Base-by-base conservation (phyloP, 495 filamentous ascomycete species). In the Penicillium bialowiezense region DNA sequence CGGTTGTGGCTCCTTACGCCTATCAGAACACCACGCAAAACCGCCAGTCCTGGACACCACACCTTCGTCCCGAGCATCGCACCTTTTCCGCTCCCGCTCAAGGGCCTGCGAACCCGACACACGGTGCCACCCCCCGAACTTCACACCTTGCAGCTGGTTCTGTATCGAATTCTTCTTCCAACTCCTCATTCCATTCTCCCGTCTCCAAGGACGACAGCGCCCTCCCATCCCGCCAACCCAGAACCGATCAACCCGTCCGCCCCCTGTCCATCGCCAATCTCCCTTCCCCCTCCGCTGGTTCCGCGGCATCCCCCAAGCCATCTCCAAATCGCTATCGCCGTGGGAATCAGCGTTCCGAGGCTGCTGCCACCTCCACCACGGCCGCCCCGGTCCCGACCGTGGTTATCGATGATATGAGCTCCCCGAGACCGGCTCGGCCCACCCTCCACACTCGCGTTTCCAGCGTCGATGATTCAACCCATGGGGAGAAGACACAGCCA, bases 1-100 rank as follows among this genome's bases (percentile, higher is more conserved):
- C 83, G 37, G 69, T 80, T 49, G 82, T 83, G 43, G 87, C 91
- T 58, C 88, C 89, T 9, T 96, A 97, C 71, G 87, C 89, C 26
- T 95, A 93, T 69, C 88, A 90, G 44, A 61, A 62, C 69, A 82
- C 68, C 54, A 55, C 59, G 34, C 70, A 72, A 51, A 71, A 70
- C 48, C 85, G 81, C 66, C 84, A 86, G 56, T 81, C 74, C 46
- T 72, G 63, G 66, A 69, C 68, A 21, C 79, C 74, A 59, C 79
- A 88, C 64, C 75, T 85, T 43, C 81, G 84, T 18, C 75, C 80
- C 35, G 86, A 90, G 32, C 82, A 80, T 60, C 81, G 85, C 54
- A 78, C 86, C 6, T 79, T 78, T 18, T 85, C 88, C 28, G 78
- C 85, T 33, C 81, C 85, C 8, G 71, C 76, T 34, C 70, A 80